These are phyloP conservation scores for Panicum hallii DNA, from an alignment of 202 grass and related monocot species.

Conservation along the genomic window DNA sequence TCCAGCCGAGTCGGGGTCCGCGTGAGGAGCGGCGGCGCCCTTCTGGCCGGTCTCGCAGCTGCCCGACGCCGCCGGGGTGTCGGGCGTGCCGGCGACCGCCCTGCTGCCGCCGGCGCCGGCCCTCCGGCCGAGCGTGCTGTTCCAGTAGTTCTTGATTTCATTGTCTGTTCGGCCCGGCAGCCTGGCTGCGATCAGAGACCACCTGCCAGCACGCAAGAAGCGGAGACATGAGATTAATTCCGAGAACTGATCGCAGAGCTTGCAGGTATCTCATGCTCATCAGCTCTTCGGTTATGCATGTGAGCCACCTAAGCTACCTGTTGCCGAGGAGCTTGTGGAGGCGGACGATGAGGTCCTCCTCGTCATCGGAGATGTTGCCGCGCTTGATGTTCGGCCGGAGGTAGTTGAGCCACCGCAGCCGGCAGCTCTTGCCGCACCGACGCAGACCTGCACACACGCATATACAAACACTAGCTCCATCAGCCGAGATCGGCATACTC, in stretches of 20 bases:
- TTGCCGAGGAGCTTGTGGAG: slow-evolving; percentile 91
- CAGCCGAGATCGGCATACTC: not conserved
- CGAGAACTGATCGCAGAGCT: too few species aligned
- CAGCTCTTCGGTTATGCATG: too few species aligned
- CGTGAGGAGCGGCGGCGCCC: not conserved
- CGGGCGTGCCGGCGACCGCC: not conserved
- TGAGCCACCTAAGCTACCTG: slow-evolving; percentile 6
- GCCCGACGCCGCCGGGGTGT: not conserved
- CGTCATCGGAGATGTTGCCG: slow-evolving; percentile 86
- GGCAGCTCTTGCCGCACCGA: slow-evolving; percentile 93
- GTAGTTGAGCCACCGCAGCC: slow-evolving; percentile 95
- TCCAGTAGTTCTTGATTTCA: slow-evolving; percentile 99
- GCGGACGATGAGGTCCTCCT: slow-evolving; percentile 86
- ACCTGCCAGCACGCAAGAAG: not conserved
- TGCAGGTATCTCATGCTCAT: too few species aligned
- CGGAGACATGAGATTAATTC: too few species aligned
- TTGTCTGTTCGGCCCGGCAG: slow-evolving; percentile 98
- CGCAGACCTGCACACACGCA: slow-evolving; percentile 53
- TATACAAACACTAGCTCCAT: too few species aligned
- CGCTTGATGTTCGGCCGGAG: slow-evolving; percentile 92
- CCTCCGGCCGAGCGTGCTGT: slow-evolving; percentile 85
- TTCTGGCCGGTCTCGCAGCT: slow-evolving; percentile 3
- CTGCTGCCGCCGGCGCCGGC: not conserved
- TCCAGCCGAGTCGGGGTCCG: not conserved
- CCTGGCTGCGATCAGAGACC: slow-evolving; percentile 87